Base-by-base conservation (phyloP, 306 rosid genomes). In the Hippophae tibetana region DNA sequence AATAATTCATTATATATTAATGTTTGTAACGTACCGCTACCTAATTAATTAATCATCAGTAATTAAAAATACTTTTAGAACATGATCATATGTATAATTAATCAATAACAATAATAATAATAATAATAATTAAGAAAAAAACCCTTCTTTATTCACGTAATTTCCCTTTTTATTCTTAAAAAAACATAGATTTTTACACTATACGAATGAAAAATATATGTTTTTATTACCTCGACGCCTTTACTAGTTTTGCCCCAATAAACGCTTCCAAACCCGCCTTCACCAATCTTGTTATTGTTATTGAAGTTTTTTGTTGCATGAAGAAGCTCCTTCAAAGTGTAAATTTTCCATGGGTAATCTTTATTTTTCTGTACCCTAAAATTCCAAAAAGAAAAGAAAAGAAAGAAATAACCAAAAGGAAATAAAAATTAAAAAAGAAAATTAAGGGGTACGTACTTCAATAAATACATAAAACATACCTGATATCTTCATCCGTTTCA, bases 211-310 rank as follows among this genome's bases (percentile, higher is more conserved):
- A 18, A 18, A 18, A 2, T 45, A 31, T 48, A 1, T n/a, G 44
- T 43, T 52, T 6, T 5, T 6, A 26, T 70, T 77, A 62, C 96
- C 81, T 85, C 89, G 6, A 78, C 79, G 47, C 89, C 95, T 79
- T 85, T 84, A 62, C 82, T 81, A 63, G 96, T 85, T 67, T 75
- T 81, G 54, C 92, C 96, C 82, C 84, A 76, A 74, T 83, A 85
- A 62, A 87, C 96, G 55, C 95, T 87, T 71, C 98, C 98, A 58
- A 90, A 87, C 13, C 96, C 95, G 48, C 98, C 96, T 48, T 90
- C 98, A 42, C 96, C 98, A 9, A 90, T 92, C 72, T 85, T 87
- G 78, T 81, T 81, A 8, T 87, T 86, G 62, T 83, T 76, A 66
- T 84, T 83, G 69, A 92, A 92, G 52, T 77, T 87, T 67, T 85